phyloP scores from a whole-genome alignment of 176 grass and related monocot genomes.

The Phoenix dactylifera region DNA sequence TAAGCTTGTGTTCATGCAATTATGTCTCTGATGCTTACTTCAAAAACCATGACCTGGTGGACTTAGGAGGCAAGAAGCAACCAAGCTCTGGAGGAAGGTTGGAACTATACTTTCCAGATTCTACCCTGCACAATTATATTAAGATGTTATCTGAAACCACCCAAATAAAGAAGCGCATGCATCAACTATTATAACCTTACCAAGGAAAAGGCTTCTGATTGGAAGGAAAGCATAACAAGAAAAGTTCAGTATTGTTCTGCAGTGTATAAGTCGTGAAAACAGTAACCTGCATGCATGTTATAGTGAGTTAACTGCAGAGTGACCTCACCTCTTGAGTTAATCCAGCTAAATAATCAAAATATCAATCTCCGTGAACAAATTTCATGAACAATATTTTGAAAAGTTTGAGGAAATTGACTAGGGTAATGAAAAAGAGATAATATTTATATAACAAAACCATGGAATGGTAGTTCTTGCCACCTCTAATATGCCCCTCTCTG shows the following conservation, averaged over 20 bases:
- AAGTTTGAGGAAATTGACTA: too few relatives aligned
- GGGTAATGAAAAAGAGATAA: too few relatives aligned
- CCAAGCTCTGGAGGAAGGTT: slow-evolving; percentile 50
- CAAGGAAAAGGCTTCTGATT: slow-evolving; percentile 31
- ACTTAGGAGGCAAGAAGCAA: slow-evolving; percentile 57
- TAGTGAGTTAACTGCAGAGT: too few relatives aligned
- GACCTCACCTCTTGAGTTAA: too few relatives aligned
- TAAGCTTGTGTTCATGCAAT: background rate
- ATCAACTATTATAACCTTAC: slow-evolving; percentile 40
- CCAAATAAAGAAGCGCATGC: slow-evolving; percentile 3
- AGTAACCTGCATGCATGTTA: slow-evolving; percentile 30
- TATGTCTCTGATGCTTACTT: slow-evolving; percentile 49
- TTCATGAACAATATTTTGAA: too few relatives aligned
- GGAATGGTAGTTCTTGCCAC: background rate
- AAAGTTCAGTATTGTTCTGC: slow-evolving; percentile 49
- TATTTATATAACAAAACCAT: too few relatives aligned
- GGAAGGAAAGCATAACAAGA: slow-evolving; percentile 49
- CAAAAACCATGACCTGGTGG: slow-evolving; percentile 62
- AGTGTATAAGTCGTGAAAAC: slow-evolving; percentile 71
- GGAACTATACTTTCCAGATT: slow-evolving; percentile 24
- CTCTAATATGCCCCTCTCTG: slow-evolving; percentile 78
- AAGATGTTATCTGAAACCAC: slow-evolving; percentile 24
- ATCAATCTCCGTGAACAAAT: too few relatives aligned
- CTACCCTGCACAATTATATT: slow-evolving; percentile 43
- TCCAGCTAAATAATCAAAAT: too few relatives aligned